Base-by-base conservation (phyloP, 2,329 filamentous ascomycete species). In the Arachnopeziza araneosa region DNA sequence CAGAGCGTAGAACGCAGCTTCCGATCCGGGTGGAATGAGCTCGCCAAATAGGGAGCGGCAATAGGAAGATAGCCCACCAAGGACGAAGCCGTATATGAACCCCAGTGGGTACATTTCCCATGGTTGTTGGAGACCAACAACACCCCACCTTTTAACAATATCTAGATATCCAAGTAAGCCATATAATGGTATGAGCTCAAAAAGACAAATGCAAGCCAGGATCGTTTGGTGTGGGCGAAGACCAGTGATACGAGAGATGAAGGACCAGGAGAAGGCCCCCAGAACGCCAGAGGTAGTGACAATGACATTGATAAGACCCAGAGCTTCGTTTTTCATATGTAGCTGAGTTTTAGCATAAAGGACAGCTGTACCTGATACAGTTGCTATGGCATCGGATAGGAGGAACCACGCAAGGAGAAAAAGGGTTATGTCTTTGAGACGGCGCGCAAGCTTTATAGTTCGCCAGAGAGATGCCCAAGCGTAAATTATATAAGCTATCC, bases 101-200 rank as follows among this genome's bases (percentile, higher is more conserved):
- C 91, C 93, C 0, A 99, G 77, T 0, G 91, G 90, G 69, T 95
- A 98, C 91, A 99, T 97, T 69, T 99, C 95, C 90, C 92, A 96
- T 2, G 90, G 88, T 71, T 95, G 87, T 74, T 96, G 92, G n/a
- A 99, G 80, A 1, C 95, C 95, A 50, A 92, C 77, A 5, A 90
- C 85, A 0, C 91, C 93, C 74, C 89, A 84, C 8, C 80, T 77
- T 67, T 86, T 83, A 53, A 99, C 82, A 7, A 90, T 85, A 0
- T 93, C 91, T 19, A 98, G 80, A 70, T 95, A 97, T 0, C 93
- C 93, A 21, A 96, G 76, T 14, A 99, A 80, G 0, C 93, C 93
- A 70, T 99, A 99, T 0, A 98, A 71, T 0, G 95, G 95, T 55
- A 99, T 96, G 30, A 96, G 75, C 74, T 97, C 93, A 69, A 99